Evolutionary conservation across 768 basidiomycete species (phyloP), one percentile per base, ranked within the genome.

Genomic region (Boletus coccyginus): DNA sequence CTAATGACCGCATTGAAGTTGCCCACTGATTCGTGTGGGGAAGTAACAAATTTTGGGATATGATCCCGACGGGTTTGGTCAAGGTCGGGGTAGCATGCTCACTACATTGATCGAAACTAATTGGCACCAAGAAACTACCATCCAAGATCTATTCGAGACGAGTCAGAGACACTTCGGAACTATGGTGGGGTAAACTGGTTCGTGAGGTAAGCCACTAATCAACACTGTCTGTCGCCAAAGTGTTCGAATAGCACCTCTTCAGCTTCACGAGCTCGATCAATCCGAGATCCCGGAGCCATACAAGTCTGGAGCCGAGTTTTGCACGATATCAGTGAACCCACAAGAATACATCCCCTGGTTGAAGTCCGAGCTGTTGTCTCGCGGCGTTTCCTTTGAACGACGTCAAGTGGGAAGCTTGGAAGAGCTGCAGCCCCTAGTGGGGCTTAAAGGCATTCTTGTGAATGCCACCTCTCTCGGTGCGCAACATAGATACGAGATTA

Each of bases 401-500:
- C 72, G 70, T 36, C 63, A 71, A 24, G 65, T 85, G 21, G 67
- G 62, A 24, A 77, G 75, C 46, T 59, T 85, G 52, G 78, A 76
- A 53, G 78, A 84, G 48, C 76, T 78, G 10, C 74, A 76, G 39
- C 66, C 70, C n/a, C 42, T 77, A 1, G 72, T 74, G 0, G 73
- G 74, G 1, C 52, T 66, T 5, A 59, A 66, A 16, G 73, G 75
- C 36, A 61, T 80, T n/a, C 71, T 86, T 14, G 69, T 87, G 54
- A 87, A 86, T 51, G 83, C 84, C 7, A 76, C 80, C 0, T 78
- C 79, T 11, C 73, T 87, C 9, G 85, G 83, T 78, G 44, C 55
- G 74, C 46, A 42, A 21, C n/a, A 42, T 47, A 12, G 17, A 56
- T n/a, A 19, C 11, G 9, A 16, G 29, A 32, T 48, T 16, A 45